Base-by-base conservation (phyloP, 2,329 filamentous ascomycete species). In the Uncinocarpus reesii region DNA sequence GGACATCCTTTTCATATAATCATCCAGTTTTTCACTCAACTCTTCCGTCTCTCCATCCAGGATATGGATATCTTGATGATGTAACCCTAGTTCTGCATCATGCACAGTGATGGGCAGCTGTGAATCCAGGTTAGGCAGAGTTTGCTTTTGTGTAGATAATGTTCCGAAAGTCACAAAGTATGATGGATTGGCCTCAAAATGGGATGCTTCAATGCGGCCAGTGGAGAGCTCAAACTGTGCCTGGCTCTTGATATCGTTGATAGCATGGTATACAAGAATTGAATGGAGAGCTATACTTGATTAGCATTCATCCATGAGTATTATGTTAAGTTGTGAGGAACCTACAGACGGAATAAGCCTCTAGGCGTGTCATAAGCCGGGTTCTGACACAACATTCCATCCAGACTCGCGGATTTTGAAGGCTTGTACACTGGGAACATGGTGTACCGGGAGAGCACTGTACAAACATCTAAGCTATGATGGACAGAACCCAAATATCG, bases 321-420 rank as follows among this genome's bases (percentile, higher is more conserved):
- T 2, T 18, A 31, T 37, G 8, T 11, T 3, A n/a, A 20, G 11
- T 18, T 4, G 16, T 3, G 5, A 16, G 7, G 7, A 28, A 34
- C 62, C 42, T 62, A 70, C 68, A 72, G 36, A 74, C 70, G 49
- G 72, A 74, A 59, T 77, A 81, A 11, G 79, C 64, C 47, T 73
- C 71, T 56, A 79, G 77, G 56, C 78, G 74, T 32, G 79, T 76
- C 4, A 72, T 71, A 42, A 81, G 71, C 18, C 74, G 73, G 15
- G 75, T 77, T 11, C 78, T 70, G 37, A 80, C 71, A 54, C 78
- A 81, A 6, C 71, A 73, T 50, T 75, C 70, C 56, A 79, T 80
- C 78, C 78, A 81, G 16, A 80, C 55, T 34, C 78, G 70, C 29
- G 78, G 77, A 50, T 72, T 76, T 56, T 79, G 76, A n/a, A 81